phyloP scores from a whole-genome alignment of 768 basidiomycete species.

The Amanita jacksonii region DNA sequence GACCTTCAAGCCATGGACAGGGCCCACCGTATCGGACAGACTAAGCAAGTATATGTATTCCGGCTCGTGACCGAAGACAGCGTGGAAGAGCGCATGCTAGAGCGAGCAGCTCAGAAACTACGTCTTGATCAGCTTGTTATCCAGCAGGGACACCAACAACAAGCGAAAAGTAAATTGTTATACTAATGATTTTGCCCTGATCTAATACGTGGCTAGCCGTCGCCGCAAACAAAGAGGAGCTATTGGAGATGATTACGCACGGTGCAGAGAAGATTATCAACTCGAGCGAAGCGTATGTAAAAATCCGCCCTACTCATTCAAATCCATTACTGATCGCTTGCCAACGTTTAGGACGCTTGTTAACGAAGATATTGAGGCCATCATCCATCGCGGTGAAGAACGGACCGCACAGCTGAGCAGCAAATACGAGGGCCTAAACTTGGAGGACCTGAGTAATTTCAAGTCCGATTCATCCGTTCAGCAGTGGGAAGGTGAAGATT shows the following conservation, averaged over 20 bases:
- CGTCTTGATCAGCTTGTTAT: conserved; percentile 94
- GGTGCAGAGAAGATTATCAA: conserved; percentile 97
- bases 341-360: conserved; percentile 46
- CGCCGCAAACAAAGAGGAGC: conserved; percentile 89
- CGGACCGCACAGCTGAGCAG: conserved; percentile 80
- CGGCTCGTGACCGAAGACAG: conserved; percentile 95
- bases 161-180: conserved; percentile 54
- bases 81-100: conserved; percentile 92
- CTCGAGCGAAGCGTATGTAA: conserved; percentile 54
- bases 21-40: conserved; percentile 94
- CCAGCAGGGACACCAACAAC: conserved; percentile 85
- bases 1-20: conserved; percentile 99
- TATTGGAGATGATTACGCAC: conserved; percentile 96
- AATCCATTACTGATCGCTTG: not conserved
- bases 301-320: not conserved
- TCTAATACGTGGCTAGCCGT: conserved; percentile 33
- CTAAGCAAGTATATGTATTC: conserved; percentile 96
- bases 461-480: conserved; percentile 87
- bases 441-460: conserved; percentile 96
- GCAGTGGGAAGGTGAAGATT: conserved; percentile 96
- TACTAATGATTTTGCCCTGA: not conserved
- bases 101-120: conserved; percentile 91
- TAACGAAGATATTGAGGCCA: conserved; percentile 88
- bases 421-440: conserved; percentile 87
- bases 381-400: conserved; percentile 87